Percentiles rank a stretch among this genome's conserved stretches.
Conservation (phyloP, 192 early-diverging fungal genomes). For the Cladochytrium replicatum region DNA sequence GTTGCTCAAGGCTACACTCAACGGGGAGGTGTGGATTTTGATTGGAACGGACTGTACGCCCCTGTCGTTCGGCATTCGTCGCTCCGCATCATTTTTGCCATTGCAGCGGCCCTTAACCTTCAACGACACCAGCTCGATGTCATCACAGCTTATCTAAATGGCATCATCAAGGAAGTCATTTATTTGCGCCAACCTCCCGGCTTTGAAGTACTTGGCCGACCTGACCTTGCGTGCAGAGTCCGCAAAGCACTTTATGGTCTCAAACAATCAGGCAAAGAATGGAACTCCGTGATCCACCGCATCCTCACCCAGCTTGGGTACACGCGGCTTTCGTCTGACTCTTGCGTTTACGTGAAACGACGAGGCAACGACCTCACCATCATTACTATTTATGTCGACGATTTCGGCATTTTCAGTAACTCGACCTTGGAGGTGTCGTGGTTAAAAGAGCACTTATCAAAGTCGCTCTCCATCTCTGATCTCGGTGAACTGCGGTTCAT, state of each 20-base stretch:
- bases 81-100: slow-evolving; percentile 7
- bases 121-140: slow-evolving; percentile 25
- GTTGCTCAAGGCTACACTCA: slow-evolving; percentile 28
- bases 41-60: slow-evolving; percentile 26
- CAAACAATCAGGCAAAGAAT: slow-evolving; percentile 11
- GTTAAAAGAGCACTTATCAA: neutral
- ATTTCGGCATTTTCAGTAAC: slow-evolving; percentile 13
- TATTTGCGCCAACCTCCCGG: slow-evolving; percentile 21
- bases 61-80: slow-evolving; percentile 23
- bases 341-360: slow-evolving; percentile 12
- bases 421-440: neutral
- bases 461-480: neutral
- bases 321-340: neutral
- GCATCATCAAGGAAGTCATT: slow-evolving; percentile 14
- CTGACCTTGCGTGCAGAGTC: neutral
- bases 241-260: slow-evolving; percentile 14
- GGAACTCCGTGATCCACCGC: slow-evolving; percentile 3
- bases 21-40: slow-evolving; percentile 19
- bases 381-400: slow-evolving; percentile 29
- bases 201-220: neutral
- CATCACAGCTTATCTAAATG: slow-evolving; percentile 23
- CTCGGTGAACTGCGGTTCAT: neutral
- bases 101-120: slow-evolving; percentile 5
- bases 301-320: slow-evolving; percentile 4
- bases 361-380: neutral